Evolutionary conservation across 1,284 basidiomycete species (phyloP).

Genomic region (Apiotrichum laibachii): DNA sequence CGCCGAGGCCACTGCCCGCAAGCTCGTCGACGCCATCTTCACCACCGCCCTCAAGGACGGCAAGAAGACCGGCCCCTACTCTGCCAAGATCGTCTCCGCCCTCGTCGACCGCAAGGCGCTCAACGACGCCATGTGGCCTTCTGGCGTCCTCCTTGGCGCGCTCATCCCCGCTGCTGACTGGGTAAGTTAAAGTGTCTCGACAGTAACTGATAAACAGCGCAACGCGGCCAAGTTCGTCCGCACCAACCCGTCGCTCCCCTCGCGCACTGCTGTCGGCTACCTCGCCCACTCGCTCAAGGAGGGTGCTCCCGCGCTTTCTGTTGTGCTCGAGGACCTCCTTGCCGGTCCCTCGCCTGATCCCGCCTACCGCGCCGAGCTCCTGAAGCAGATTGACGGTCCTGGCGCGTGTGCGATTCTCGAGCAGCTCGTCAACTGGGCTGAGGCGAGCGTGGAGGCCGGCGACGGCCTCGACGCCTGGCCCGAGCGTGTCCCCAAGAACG

Average conservation of each 20-base stretch:
- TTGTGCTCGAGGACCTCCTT: constrained; percentile 31
- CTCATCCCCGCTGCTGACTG: constrained; percentile 43
- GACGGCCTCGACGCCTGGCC: constrained; percentile 37
- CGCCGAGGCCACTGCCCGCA: constrained; percentile 10
- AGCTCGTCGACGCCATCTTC: constrained; percentile 27
- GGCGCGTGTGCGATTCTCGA: constrained; percentile 36
- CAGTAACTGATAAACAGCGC: constrained; percentile 12
- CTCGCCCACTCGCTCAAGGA: constrained; percentile 25
- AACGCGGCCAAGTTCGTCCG: constrained; percentile 15
- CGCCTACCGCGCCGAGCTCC: constrained; percentile 41
- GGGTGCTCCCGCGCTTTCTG: constrained; percentile 17
- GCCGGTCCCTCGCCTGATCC: constrained; percentile 38
- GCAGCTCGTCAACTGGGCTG: constrained; percentile 35
- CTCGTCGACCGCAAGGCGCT: constrained; percentile 33
- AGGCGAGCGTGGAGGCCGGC: constrained; percentile 27
- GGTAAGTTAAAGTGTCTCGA: constrained; percentile 27
- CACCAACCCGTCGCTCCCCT: constrained; percentile 33
- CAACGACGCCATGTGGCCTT: constrained; percentile 40
- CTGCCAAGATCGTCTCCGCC: constrained; percentile 27
- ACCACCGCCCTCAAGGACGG: constrained; percentile 21
- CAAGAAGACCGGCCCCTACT: constrained; percentile 30
- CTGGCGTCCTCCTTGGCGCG: constrained; percentile 35
- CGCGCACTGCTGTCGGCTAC: constrained; percentile 32
- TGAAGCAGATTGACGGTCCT: constrained; percentile 30
- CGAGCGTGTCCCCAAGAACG: constrained; percentile 9